Evolutionary conservation across 208 protist species (phyloP), one percentile per base, ranked within the genome.

Genomic region (Spongospora subterranea): DNA sequence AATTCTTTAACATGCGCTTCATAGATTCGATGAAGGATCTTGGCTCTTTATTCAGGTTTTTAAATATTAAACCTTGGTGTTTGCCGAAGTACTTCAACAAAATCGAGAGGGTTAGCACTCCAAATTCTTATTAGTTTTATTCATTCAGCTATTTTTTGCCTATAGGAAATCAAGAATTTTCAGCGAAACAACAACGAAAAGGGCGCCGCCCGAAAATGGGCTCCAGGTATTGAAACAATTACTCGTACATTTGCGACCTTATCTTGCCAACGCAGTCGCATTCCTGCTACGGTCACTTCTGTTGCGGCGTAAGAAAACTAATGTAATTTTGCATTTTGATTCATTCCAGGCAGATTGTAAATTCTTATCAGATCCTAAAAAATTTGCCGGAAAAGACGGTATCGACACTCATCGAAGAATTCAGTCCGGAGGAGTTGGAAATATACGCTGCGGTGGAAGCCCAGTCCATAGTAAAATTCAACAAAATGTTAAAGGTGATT

Each of bases 21-120:
- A 60, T 60, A 60, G 50, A 82, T 43, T 82, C 71, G 17, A 82
- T 82, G 71, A 35, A 82, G n/a, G 71, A 82, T 43, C 71, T 82
- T 35, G 71, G 71, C 17, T 82, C 71, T 43, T 43, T 82, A 43
- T 43, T 82, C 35, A 6, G 40, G 71, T 82, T 82, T 43, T n/a
- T 82, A 6, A 35, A n/a, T 45, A 35, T 82, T 39, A 35, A 43
- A 82, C 71, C 71, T 82, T 82, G 40, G 35, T 45, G 40, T n/a
- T 20, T 20, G 35, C 71, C 35, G 11, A 43, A 43, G 13, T 35
- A 45, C 35, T 82, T 82, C 71, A 82, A 43, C 40, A 82, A 82
- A 43, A 82, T 82, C n/a, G 71, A 6, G 6, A 82, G 35, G 35
- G 71, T 82, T 65, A 32, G 54, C 54, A 29, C 20, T 17, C 54